Conservation (phyloP, 345 rosid species). For the Melaleuca alternifolia region DNA sequence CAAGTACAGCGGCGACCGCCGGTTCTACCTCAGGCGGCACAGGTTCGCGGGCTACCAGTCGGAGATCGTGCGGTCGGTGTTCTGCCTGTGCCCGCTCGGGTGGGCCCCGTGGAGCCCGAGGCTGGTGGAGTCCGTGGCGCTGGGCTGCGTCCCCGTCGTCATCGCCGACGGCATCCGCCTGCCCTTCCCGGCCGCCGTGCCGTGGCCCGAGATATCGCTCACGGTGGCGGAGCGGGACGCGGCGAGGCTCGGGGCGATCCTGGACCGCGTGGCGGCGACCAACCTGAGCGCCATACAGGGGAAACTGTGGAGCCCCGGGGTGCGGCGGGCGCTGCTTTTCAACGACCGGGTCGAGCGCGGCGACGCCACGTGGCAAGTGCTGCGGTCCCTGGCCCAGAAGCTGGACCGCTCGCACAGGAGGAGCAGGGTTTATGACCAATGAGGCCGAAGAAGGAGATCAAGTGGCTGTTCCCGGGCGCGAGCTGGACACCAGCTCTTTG, state of each 20-base stretch:
- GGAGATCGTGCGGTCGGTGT: constrained; percentile 69
- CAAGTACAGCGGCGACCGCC: constrained; percentile 48
- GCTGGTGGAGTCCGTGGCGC: constrained; percentile 72
- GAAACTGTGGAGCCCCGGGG: constrained; percentile 51
- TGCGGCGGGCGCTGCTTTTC: constrained; percentile 58
- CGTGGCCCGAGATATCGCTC: constrained; percentile 73
- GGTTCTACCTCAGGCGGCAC: constrained; percentile 67
- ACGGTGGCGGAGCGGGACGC: constrained; percentile 85
- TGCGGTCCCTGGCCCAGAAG: constrained; percentile 36
- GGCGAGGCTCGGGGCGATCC: constrained; percentile 35
- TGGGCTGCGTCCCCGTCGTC: constrained; percentile 90
- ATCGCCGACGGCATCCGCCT: constrained; percentile 79
- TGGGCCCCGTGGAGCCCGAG: constrained; percentile 99
- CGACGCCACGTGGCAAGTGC: constrained; percentile 85
- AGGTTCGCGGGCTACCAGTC: constrained; percentile 76
- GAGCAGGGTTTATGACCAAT: constrained; percentile 28
- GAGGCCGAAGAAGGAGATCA: constrained; percentile 5
- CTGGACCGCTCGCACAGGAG: constrained; percentile 42
- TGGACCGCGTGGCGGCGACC: constrained; percentile 65
- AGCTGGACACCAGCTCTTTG: neutral
- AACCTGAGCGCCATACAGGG: constrained; percentile 60
- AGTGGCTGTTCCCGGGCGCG: neutral
- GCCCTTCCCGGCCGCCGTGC: constrained; percentile 56
- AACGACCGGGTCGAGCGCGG: constrained; percentile 40
- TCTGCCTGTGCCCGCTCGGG: constrained; percentile 87